A percentile compares a stretch with the other conserved stretches of the same genome.
Evolutionary conservation across 2,329 filamentous ascomycete genomes (phyloP).

Genomic region (Penicillium freii): DNA sequence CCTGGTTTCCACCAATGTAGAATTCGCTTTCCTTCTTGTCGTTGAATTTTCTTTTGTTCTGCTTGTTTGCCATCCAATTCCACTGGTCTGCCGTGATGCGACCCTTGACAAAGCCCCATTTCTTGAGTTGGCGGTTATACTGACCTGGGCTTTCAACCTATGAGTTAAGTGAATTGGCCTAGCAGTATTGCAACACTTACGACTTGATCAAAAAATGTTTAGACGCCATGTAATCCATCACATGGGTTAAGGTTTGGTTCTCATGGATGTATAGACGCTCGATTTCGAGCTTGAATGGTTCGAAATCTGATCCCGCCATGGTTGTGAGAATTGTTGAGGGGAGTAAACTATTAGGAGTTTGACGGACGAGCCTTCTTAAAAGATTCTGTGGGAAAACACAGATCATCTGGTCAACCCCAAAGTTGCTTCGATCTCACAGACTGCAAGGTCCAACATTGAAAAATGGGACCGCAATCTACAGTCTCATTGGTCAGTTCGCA

Average conservation of each 20-base stretch:
- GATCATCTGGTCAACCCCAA: no score
- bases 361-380: background rate
- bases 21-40: slow-evolving; percentile 20
- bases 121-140: background rate
- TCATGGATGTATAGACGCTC: slow-evolving; percentile 19
- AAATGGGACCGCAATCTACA: no score
- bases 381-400: no score
- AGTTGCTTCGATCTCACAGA: no score
- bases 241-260: slow-evolving; percentile 4
- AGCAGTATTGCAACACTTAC: slow-evolving; percentile 2
- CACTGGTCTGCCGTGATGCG: background rate
- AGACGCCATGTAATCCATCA: slow-evolving; percentile 16
- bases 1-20: slow-evolving; percentile 10
- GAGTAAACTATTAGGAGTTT: no score
- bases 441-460: no score
- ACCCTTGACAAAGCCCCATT: background rate
- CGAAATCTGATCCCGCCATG: slow-evolving; percentile 16
- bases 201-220: slow-evolving; percentile 12
- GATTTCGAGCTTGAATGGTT: slow-evolving; percentile 13
- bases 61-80: slow-evolving; percentile 10
- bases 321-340: background rate
- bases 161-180: background rate
- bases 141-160: background rate
- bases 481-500: no score
- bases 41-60: slow-evolving; percentile 13